Conservation (phyloP, 768 basidiomycete species). For the Omphalotus guepiniiformis region DNA sequence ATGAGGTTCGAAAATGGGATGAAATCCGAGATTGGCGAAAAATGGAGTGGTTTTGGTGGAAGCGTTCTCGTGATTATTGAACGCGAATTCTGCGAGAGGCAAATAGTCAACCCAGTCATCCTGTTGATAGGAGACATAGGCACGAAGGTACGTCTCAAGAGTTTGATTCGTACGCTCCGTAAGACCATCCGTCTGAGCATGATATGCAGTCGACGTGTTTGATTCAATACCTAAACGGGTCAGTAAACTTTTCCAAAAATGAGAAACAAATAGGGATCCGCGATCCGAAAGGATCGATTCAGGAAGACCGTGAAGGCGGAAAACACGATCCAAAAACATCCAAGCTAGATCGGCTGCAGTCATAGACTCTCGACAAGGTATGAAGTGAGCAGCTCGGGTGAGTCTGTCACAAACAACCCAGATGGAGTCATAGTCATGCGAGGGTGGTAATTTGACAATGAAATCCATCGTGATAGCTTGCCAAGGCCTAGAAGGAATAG, state of each 20-base stretch:
- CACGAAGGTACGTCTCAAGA: constrained; percentile 24
- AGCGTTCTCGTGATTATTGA: constrained; percentile 19
- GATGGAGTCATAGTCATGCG: constrained; percentile 32
- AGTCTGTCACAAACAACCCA: constrained; percentile 34
- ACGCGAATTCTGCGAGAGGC: constrained; percentile 23
- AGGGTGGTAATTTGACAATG: constrained; percentile 35
- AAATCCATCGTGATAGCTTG: constrained; percentile 37
- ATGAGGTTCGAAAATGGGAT: constrained; percentile 25
- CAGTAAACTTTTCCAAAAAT: constrained; percentile 20
- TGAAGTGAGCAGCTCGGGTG: constrained; percentile 38
- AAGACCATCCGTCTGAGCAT: constrained; percentile 38
- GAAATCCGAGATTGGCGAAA: constrained; percentile 22
- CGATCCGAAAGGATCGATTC: constrained; percentile 29
- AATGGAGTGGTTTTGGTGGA: constrained; percentile 22
- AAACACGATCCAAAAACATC: constrained; percentile 33
- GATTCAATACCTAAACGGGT: constrained; percentile 8
- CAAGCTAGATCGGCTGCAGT: constrained; percentile 27
- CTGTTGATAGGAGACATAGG: constrained; percentile 1
- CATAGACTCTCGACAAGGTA: constrained; percentile 27
- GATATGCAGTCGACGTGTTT: constrained; percentile 34
- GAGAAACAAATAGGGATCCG: constrained; percentile 28
- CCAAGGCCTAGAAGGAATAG: constrained; percentile 33
- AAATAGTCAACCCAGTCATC: constrained; percentile 18
- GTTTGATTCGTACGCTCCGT: constrained; percentile 35
- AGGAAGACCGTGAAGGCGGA: constrained; percentile 30